Percentiles rank a stretch among this genome's conserved stretches.
Evolutionary conservation across 495 filamentous ascomycete species (phyloP).

Genomic region (Choiromyces venosus): DNA sequence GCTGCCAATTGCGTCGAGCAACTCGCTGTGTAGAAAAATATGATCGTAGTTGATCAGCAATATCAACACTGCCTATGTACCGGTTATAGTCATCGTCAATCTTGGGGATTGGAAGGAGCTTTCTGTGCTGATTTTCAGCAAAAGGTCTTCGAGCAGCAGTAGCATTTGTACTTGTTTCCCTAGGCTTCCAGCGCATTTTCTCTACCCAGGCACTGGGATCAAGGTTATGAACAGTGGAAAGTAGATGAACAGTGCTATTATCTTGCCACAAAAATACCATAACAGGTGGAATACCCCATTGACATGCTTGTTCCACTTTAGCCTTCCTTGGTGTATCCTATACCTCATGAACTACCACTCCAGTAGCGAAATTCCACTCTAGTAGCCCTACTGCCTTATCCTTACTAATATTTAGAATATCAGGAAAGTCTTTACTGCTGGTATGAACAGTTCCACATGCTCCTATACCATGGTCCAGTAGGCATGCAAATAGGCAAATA

Average conservation of each 20-base stretch:
- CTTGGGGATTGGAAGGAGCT: background rate
- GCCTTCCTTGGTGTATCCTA: background rate
- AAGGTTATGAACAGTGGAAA: slow-evolving; percentile 19
- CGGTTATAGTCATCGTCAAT: slow-evolving; percentile 34
- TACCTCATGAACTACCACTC: background rate
- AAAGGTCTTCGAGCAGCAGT: background rate
- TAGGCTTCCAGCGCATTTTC: background rate
- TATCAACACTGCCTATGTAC: slow-evolving; percentile 31
- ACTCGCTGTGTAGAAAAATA: slow-evolving; percentile 27
- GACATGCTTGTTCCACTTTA: background rate
- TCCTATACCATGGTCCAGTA: slow-evolving; percentile 1
- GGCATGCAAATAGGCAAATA: background rate
- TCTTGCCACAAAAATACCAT: slow-evolving; percentile 7
- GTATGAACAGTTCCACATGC: slow-evolving; percentile 6
- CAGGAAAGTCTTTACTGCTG: slow-evolving; percentile 6
- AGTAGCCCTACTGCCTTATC: background rate
- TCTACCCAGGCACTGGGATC: background rate
- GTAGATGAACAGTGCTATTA: slow-evolving; percentile 5
- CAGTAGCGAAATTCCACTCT: background rate
- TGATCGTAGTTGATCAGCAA: slow-evolving; percentile 14
- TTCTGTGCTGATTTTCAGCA: background rate
- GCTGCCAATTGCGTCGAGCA: slow-evolving; percentile 19
- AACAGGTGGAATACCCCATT: background rate
- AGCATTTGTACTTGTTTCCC: background rate
- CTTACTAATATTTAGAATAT: slow-evolving; percentile 4